Percentiles rank a stretch among this genome's conserved stretches.
Conservation (phyloP, 2,329 filamentous ascomycete species). For the Ophiostoma ulmi region DNA sequence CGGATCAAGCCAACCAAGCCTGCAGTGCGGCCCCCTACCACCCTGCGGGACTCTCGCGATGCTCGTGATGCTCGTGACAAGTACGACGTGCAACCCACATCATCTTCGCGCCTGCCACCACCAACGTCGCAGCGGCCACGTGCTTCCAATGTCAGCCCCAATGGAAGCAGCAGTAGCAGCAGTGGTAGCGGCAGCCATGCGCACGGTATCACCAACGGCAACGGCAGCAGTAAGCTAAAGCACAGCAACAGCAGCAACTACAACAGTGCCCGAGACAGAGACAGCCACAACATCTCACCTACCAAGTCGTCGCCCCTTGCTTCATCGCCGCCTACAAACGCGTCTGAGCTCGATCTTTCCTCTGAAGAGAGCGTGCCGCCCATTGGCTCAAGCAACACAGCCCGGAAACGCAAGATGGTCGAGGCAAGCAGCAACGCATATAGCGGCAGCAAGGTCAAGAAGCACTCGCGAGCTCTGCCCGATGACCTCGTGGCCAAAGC, state of each 20-base stretch:
- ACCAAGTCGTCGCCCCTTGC: conserved; percentile 60
- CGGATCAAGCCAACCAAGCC: conserved; percentile 45
- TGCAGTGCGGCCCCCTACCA: conserved; percentile 14
- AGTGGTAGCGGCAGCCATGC: conserved; percentile 6
- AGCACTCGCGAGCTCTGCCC: conserved; percentile 35
- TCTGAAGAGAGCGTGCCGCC: conserved; percentile 29
- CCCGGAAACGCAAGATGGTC: conserved; percentile 43
- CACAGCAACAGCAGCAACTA: not conserved
- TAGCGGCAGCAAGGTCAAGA: conserved; percentile 24
- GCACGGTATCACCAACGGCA: not conserved
- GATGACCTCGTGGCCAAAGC: conserved; percentile 50
- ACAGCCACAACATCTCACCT: conserved; percentile 45
- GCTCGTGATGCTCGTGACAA: conserved; percentile 13
- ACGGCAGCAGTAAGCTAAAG: not conserved
- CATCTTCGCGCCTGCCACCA: not conserved
- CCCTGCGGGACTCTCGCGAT: conserved; percentile 3
- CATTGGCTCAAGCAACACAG: conserved; percentile 30
- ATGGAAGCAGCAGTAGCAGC: conserved; percentile 22
- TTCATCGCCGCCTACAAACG: conserved; percentile 61
- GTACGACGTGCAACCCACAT: not conserved
- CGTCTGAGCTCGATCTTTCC: conserved; percentile 52
- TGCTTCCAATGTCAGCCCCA: conserved; percentile 43
- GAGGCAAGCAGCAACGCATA: conserved; percentile 21
- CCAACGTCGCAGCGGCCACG: conserved; percentile 16
- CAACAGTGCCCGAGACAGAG: not conserved